Percentiles rank a stretch among this genome's conserved stretches.
Conservation (phyloP, 78 protist genomes). For the Guillardia theta region DNA sequence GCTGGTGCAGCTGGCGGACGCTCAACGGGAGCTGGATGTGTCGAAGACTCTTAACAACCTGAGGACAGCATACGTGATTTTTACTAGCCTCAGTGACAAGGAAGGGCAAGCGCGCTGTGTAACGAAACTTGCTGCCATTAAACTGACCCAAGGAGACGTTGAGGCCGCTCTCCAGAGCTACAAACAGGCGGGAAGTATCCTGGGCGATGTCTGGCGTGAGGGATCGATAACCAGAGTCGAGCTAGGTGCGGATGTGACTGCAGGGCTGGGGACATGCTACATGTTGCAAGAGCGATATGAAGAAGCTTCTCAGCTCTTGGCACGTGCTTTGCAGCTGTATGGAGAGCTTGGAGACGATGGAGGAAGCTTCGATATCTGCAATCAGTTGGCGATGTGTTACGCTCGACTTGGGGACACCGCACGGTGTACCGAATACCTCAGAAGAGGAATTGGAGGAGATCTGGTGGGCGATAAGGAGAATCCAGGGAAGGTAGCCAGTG, state of each 20-base stretch:
- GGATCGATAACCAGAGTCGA: neutral
- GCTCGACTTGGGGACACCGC: neutral
- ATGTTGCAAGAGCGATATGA: neutral
- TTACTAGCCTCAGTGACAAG: too few species aligned
- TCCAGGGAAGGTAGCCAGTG: too few species aligned
- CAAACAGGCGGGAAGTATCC: neutral
- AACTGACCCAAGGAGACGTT: neutral
- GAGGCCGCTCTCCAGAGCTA: neutral
- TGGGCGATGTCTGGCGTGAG: slow-evolving; percentile 18
- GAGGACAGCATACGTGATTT: too few species aligned
- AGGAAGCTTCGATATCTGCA: neutral
- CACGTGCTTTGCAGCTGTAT: neutral
- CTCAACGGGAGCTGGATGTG: neutral
- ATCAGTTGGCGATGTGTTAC: neutral
- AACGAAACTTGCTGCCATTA: neutral
- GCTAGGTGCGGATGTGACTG: neutral
- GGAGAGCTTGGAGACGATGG: neutral
- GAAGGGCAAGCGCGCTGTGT: neutral
- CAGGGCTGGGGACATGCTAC: neutral
- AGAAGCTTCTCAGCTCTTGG: neutral
- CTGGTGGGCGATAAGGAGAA: neutral
- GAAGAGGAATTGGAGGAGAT: neutral
- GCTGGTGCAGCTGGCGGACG: neutral
- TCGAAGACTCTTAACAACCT: neutral
- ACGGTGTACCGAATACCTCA: neutral